Evolutionary conservation across 257 asterid species (phyloP), one percentile per base, ranked within the genome.

Genomic region (Lavandula angustifolia): DNA sequence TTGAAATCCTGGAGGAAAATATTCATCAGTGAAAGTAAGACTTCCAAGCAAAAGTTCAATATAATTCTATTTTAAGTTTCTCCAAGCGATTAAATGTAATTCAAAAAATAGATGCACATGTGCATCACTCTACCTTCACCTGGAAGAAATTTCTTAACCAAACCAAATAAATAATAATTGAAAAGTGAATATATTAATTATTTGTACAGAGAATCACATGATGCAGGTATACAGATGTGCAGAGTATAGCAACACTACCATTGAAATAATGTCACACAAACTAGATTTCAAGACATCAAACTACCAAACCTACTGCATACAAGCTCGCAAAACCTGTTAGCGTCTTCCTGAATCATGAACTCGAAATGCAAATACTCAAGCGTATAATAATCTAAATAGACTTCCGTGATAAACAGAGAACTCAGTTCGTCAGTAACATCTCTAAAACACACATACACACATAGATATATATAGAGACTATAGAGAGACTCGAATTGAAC

Each of bases 1-100:
- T 65, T 80, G 85, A 68, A 80, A 80, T 22, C 85, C 85, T 80
- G 76, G 8, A 55, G n/a, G 56, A 14, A 11, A 66, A 9, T 41
- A 38, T 18, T n/a, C 54, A 52, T 33, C 46, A 69, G 37, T 11
- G 3, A 72, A 62, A 33, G 3, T 53, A 3, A 16, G 22, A n/a
- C 44, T 55, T 33, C 3, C 37, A 34, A 5, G 37, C 7, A 31
- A 49, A n/a, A 14, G 6, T 14, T 29, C 3, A 29, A 9, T 2
- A 5, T n/a, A 37, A 6, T 38, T 9, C 4, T 29, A 46, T 40
- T 4, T 42, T 4, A 7, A 16, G 8, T 2, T 18, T 10, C 3
- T 62, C 27, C n/a, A 35, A 17, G 29, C 32, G 10, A n/a, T 46
- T 14, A 13, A 32, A 27, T 40, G 9, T 4, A 27, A 14, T 22